phyloP scores from a whole-genome alignment of 768 basidiomycete species.

The Tubosaeta sp. region DNA sequence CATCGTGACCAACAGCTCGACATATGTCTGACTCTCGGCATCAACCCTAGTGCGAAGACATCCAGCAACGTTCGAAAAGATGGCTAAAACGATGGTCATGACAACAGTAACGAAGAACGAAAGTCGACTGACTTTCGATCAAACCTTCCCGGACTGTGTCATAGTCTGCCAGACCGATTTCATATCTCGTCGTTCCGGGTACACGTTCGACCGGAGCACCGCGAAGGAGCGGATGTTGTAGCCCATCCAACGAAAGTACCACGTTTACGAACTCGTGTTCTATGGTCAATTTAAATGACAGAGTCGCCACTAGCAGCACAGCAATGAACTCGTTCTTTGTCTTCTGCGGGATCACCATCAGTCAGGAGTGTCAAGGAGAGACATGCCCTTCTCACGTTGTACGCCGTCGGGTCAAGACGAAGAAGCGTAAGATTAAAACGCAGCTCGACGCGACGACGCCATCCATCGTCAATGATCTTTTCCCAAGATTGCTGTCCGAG shows the following conservation, averaged over 20 bases:
- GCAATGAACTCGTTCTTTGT: conserved; percentile 49
- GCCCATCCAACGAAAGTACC: conserved; percentile 55
- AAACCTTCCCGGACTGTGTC: conserved; percentile 33
- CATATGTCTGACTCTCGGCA: conserved; percentile 35
- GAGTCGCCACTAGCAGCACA: conserved; percentile 49
- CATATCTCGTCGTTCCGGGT: conserved; percentile 21
- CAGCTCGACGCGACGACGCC: conserved; percentile 57
- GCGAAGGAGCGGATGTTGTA: conserved; percentile 49
- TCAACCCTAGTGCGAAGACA: conserved; percentile 32
- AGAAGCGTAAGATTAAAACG: conserved; percentile 57
- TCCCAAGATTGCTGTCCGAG: conserved; percentile 51
- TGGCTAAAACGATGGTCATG: conserved; percentile 32
- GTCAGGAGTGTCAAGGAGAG: background rate
- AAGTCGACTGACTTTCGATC: conserved; percentile 33
- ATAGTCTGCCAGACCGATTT: conserved; percentile 31
- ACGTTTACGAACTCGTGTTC: conserved; percentile 57
- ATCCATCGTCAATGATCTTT: conserved; percentile 46
- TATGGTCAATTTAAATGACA: conserved; percentile 42
- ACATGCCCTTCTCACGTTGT: conserved; percentile 40
- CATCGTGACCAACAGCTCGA: conserved; percentile 41
- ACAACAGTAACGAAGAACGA: conserved; percentile 5
- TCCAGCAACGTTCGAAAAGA: conserved; percentile 41
- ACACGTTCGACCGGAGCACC: conserved; percentile 28
- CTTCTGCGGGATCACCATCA: conserved; percentile 30
- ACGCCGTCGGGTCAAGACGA: conserved; percentile 56